Base-by-base conservation (phyloP, 1,284 basidiomycete species). In the Athelia sp. region DNA sequence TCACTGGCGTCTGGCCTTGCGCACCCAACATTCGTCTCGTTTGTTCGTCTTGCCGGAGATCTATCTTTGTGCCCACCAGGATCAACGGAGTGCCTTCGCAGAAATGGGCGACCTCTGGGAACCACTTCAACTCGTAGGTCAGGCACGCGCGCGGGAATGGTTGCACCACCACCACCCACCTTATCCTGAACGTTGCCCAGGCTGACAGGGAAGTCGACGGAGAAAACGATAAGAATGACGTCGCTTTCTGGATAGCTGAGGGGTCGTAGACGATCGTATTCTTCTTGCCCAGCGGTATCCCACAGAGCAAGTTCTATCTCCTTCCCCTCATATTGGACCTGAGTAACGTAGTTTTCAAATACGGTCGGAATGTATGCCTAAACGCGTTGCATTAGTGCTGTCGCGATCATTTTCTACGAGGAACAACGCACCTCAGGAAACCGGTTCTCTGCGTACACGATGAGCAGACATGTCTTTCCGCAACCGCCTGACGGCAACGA, bases 221-320 rank as follows among this genome's bases (percentile, higher is more conserved):
- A 95, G 72, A 98, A 99, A 34, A 98, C 93, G 60, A 98, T 91
- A 55, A 98, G 82, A 59, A 99, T 95, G 49, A 98, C 93, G 67
- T 98, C 87, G 72, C 89, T 93, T 67, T 98, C 96, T 32, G 95
- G 94, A 64, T 98, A 98, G 66, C 90, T 93, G 53, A 99, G 75
- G 22, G 95, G 95, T 56, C 95, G 80, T 55, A 98, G 75, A 55
- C 95, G 80, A 68, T 98, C 95, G 69, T 98, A 98, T 72, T 98
- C 95, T 71, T 98, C 95, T 69, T 98, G 95, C 17, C 96, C 95
- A 4, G 95, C 96, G 1, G 96, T 98, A 71, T 98, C 95, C 95
- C 95, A 99, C 29, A 99, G 76, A 3, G 95, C 94, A 31, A 98
- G 80, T 68, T 98, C 95, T 58, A 98, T 85, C 43, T 84, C 76